Base-by-base conservation (phyloP, 106 monocot genomes). In the Dendrobium nobile region DNA sequence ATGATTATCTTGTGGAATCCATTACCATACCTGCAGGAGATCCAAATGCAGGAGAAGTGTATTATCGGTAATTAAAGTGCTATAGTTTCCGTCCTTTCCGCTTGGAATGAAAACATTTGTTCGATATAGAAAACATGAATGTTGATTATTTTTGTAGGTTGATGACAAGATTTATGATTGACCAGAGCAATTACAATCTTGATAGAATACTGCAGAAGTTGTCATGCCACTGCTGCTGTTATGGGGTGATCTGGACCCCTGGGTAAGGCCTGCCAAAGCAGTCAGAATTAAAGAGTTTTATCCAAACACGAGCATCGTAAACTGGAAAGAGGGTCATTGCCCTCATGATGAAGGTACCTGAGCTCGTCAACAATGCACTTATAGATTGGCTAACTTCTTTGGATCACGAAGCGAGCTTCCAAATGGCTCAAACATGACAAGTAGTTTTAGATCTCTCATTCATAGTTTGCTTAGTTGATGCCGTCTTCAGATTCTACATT, bases 161-260 rank as follows among this genome's bases (percentile, higher is more conserved):
- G 84, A 98, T 98, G 96, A 83, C 89, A 17, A 87, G 91, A 64
- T 98, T 98, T 67, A 92, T 95, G 92, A 73, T 85, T 20, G 95
- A 95, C 68, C 98, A 98, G 61, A 95, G 86, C 75, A 88, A 85
- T 79, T 95, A 95, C 84, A 86, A 95, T 0, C 85, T 98, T 11
- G 89, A 98, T 72, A 83, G 85, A 68, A 81, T 91, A 56, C 87
- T 98, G 11, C 82, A 81, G 84, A 92, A 88, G 84, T 89, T 97
- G 15, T 84, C 88, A 2, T 96, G 95, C 98, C 98, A 9, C 77
- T 98, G 77, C 43, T 98, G 75, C 64, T 98, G 59, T 47, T 98
- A 7, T 98, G 98, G 98, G 98, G 98, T 4, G 95, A 98, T 76
- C 82, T 94, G 61, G 95, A 98, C 85, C 98, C 98, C 19, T 98